Base-by-base conservation (phyloP, 371 early-diverging fungal species). In the Mucor irregularis region DNA sequence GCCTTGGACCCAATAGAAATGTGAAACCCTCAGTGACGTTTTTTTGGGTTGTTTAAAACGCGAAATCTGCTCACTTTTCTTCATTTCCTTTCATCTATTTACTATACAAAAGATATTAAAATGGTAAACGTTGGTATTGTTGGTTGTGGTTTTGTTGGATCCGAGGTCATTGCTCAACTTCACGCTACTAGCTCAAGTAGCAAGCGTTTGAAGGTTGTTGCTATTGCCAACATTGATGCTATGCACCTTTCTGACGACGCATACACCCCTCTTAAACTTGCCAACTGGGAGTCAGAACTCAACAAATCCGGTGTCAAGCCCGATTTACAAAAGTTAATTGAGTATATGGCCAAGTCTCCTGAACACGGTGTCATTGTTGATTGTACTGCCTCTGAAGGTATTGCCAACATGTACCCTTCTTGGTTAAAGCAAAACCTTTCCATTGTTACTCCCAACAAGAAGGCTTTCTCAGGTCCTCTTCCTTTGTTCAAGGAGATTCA, bases 361-460 rank as follows among this genome's bases (percentile, higher is more conserved):
- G 74, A 56, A 47, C 86, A 76, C 40, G 72, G 83, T 17, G 84
- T 89, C 11, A 73, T 98, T 26, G 86, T 98, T 26, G 98, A 98
- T 71, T 94, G 95, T 76, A 97, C 97, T 33, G 84, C 93, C 14
- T 85, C 82, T 64, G 86, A 90, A 49, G 58, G 70, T 14, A 80
- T 97, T 16, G 94, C 95, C 28, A 66, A 71, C 14, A 73, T 73
- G 54, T 98, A 98, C 70, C 93, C 94, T 24, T 39, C 64, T n/a
- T 94, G 91, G 90, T 73, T 96, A 38, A 56, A 75, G 35, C 65
- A 68, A 26, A 91, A 93, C 14, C 69, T 93, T 52, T 89, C 90
- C 56, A 73, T 98, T 28, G 95, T 96, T 43, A 96, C 98, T 6
- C 95, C 97, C 45, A 98, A 98, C 89, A 98, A 98, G 80, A 96